A percentile compares a stretch with the other conserved stretches of the same genome.
phyloP scores from a whole-genome alignment of 1,139 yeast species.

The Hansenula sp. region DNA sequence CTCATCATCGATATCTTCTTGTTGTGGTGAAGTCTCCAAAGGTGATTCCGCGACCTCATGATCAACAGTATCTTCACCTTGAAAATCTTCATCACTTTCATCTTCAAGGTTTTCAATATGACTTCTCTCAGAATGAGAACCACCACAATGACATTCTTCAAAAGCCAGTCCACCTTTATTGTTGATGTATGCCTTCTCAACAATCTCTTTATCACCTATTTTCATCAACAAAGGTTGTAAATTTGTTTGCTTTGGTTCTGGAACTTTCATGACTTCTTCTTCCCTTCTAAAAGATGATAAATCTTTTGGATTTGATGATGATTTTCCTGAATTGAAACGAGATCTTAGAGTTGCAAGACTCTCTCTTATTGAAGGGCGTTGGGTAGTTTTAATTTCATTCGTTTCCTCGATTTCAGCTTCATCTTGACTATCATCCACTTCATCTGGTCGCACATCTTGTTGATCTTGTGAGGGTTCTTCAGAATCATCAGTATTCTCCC shows the following conservation, averaged over 20 bases:
- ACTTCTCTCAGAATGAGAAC: background rate
- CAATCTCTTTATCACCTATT: slow-evolving; percentile 5
- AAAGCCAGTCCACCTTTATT: slow-evolving; percentile 5
- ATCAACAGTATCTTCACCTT: background rate
- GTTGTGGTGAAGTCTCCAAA: background rate
- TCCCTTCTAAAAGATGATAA: slow-evolving; percentile 8
- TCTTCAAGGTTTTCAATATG: background rate
- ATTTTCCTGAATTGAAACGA: background rate
- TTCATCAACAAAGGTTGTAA: slow-evolving; percentile 4
- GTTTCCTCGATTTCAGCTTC: background rate
- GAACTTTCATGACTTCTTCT: background rate
- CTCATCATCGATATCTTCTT: background rate
- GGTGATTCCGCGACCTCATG: background rate
- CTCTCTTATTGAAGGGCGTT: background rate
- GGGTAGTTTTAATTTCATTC: too few relatives aligned
- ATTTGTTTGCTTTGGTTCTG: slow-evolving; percentile 1
- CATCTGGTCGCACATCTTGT: too few relatives aligned
- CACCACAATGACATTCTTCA: slow-evolving; percentile 6
- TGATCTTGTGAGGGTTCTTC: too few relatives aligned
- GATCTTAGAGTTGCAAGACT: background rate
- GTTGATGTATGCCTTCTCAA: slow-evolving; percentile 4
- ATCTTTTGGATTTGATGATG: background rate
- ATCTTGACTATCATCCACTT: slow-evolving; percentile 6
- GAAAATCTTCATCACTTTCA: background rate
- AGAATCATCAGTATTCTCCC: too few relatives aligned